A percentile compares a stretch with the other conserved stretches of the same genome.
phyloP scores from a whole-genome alignment of 352 stramenopile genomes.

The Phytophthora nicotianae region DNA sequence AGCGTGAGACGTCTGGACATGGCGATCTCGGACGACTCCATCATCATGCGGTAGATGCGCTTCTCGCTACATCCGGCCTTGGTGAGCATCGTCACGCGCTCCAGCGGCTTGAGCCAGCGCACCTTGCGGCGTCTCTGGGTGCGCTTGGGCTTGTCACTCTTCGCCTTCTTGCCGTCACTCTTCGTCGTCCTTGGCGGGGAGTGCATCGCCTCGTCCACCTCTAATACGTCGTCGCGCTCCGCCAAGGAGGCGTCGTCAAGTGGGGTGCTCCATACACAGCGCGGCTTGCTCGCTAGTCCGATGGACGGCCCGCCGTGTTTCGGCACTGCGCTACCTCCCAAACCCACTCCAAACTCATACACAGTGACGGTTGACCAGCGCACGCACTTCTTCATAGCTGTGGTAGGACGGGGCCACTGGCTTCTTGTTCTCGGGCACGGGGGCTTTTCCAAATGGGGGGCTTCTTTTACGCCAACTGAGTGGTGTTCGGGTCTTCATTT shows the following conservation, averaged over 20 bases:
- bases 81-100: constrained; percentile 68
- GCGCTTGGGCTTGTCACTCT: constrained; percentile 23
- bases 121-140: constrained; percentile 47
- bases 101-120: constrained; percentile 66
- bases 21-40: constrained; percentile 68
- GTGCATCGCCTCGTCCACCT: constrained; percentile 11
- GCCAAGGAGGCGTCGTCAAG: constrained; percentile 35
- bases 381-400: constrained; percentile 51
- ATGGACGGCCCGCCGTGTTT: constrained; percentile 58
- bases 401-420: neutral
- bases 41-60: constrained; percentile 71
- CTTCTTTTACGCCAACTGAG: constrained; percentile 19
- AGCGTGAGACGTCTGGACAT: constrained; percentile 65
- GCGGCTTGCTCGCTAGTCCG: constrained; percentile 53
- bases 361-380: constrained; percentile 68
- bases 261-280: constrained; percentile 50
- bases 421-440: constrained; percentile 4
- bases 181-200: constrained; percentile 6
- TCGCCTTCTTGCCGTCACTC: constrained; percentile 17
- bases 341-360: constrained; percentile 63
- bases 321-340: constrained; percentile 57
- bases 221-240: constrained; percentile 24
- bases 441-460: constrained; percentile 24
- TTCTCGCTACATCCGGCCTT: constrained; percentile 70
- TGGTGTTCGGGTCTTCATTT: constrained; percentile 1